Evolutionary conservation across 2,329 filamentous ascomycete species (phyloP).

Genomic region (Cordyceps pruinosa): DNA sequence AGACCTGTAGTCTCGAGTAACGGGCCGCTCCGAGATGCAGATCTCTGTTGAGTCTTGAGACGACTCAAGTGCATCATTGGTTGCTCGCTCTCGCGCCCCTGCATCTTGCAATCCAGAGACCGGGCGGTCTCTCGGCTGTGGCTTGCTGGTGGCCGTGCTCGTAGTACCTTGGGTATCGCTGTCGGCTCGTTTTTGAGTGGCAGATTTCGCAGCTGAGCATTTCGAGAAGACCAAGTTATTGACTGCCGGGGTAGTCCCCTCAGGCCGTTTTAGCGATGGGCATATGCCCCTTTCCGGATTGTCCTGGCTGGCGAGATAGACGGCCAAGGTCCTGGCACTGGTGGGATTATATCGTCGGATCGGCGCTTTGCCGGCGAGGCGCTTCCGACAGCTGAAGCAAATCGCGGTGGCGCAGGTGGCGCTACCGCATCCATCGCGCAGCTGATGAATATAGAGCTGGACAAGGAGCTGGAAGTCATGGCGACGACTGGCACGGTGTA

Average conservation of each 20-base stretch:
- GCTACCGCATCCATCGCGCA: slow-evolving; percentile 72
- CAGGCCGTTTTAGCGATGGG: slow-evolving; percentile 37
- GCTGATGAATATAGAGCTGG: slow-evolving; percentile 65
- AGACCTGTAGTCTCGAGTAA: slow-evolving; percentile 50
- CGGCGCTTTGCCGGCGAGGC: slow-evolving; percentile 58
- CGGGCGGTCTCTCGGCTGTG: neutral
- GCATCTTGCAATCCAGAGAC: neutral
- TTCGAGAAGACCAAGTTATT: slow-evolving; percentile 39
- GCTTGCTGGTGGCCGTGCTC: neutral
- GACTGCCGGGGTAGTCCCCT: slow-evolving; percentile 37
- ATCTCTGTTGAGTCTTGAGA: slow-evolving; percentile 20
- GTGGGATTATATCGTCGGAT: slow-evolving; percentile 73
- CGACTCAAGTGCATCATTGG: neutral
- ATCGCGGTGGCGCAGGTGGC: slow-evolving; percentile 64
- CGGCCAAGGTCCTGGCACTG: slow-evolving; percentile 73
- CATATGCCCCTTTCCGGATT: slow-evolving; percentile 68
- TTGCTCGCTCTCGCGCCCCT: neutral
- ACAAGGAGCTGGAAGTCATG: slow-evolving; percentile 61
- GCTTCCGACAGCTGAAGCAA: slow-evolving; percentile 71
- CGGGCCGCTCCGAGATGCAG: slow-evolving; percentile 38
- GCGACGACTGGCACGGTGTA: slow-evolving; percentile 53
- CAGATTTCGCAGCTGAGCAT: slow-evolving; percentile 22
- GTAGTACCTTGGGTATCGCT: slow-evolving; percentile 18
- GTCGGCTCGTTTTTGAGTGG: slow-evolving; percentile 37
- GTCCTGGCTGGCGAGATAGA: slow-evolving; percentile 73